Conservation (phyloP, 371 early-diverging fungal genomes). For the Circinella minor region DNA sequence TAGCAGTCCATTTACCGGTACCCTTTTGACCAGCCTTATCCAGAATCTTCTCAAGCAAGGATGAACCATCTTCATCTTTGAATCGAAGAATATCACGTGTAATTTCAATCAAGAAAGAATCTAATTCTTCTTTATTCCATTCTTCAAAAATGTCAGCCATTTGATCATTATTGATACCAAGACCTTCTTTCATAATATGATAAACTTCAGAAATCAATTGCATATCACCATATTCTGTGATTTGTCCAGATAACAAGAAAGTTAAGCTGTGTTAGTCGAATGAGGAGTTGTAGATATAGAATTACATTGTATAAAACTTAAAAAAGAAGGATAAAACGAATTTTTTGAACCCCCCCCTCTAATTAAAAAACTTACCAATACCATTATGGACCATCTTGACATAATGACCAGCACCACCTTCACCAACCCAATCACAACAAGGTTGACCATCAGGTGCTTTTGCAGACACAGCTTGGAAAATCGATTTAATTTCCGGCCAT, state of each 20-base stretch:
- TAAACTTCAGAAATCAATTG: slow-evolving; percentile 98
- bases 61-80: slow-evolving; percentile 87
- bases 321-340: no score
- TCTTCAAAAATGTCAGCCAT: slow-evolving; percentile 87
- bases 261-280: no score
- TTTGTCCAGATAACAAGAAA: no score
- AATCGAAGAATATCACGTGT: slow-evolving; percentile 91
- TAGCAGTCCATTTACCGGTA: slow-evolving; percentile 99
- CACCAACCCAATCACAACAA: slow-evolving; percentile 99
- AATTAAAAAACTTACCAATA: slow-evolving; percentile 62
- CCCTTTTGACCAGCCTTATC: slow-evolving; percentile 99
- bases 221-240: slow-evolving; percentile 98
- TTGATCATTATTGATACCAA: slow-evolving; percentile 82
- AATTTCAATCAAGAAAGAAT: slow-evolving; percentile 98
- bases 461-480: slow-evolving; percentile 97
- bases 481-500: slow-evolving; percentile 91
- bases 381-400: slow-evolving; percentile 99
- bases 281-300: no score
- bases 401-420: slow-evolving; percentile 98
- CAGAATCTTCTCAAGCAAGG: slow-evolving; percentile 93
- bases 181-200: slow-evolving; percentile 87
- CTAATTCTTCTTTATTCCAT: slow-evolving; percentile 96
- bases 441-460: slow-evolving; percentile 87
- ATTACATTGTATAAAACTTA: no score
- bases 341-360: no score